A percentile compares a stretch with the other conserved stretches of the same genome.
phyloP scores from a whole-genome alignment of 2,329 filamentous ascomycete genomes.

The Fusarium newnesense region DNA sequence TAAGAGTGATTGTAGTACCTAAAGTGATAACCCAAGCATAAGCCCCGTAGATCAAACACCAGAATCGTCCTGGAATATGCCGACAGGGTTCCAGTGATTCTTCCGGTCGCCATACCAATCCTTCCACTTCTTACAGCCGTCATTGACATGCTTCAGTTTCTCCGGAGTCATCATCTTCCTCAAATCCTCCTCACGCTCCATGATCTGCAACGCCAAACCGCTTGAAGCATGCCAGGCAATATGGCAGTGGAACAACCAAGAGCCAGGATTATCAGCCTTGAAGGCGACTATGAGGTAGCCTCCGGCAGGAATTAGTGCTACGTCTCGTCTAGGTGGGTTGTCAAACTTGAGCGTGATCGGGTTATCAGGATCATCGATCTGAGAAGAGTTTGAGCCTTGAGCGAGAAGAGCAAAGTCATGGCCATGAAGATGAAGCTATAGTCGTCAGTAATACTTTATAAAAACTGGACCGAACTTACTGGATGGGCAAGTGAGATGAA shows the following conservation, averaged over 20 bases:
- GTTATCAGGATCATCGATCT: not conserved
- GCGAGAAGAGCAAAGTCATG: slow-evolving; percentile 23
- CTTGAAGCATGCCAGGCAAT: slow-evolving; percentile 29
- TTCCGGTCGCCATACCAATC: slow-evolving; percentile 12
- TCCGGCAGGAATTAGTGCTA: slow-evolving; percentile 11
- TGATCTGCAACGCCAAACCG: slow-evolving; percentile 18
- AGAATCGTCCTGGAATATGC: slow-evolving; percentile 6
- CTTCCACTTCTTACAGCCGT: slow-evolving; percentile 21
- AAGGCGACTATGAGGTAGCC: slow-evolving; percentile 23
- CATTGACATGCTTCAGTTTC: slow-evolving; percentile 6
- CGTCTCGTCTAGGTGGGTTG: slow-evolving; percentile 20
- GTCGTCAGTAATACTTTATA: not conserved
- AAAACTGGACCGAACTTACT: not conserved
- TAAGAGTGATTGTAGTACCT: not conserved
- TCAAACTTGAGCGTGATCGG: slow-evolving; percentile 4
- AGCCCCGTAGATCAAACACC: not conserved
- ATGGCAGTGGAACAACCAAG: slow-evolving; percentile 25
- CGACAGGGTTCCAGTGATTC: not conserved
- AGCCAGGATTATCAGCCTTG: slow-evolving; percentile 18
- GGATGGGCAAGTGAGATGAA: slow-evolving; percentile 16
- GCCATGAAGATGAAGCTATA: slow-evolving; percentile 12
- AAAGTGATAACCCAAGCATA: no score
- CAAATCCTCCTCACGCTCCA: slow-evolving; percentile 20
- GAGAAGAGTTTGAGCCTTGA: slow-evolving; percentile 2
- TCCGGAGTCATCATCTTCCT: slow-evolving; percentile 5